Percentiles rank a stretch among this genome's conserved stretches.
These are phyloP conservation scores for Trypanosoma conorhini DNA, from an alignment of 208 protist species.

Conservation along the genomic window DNA sequence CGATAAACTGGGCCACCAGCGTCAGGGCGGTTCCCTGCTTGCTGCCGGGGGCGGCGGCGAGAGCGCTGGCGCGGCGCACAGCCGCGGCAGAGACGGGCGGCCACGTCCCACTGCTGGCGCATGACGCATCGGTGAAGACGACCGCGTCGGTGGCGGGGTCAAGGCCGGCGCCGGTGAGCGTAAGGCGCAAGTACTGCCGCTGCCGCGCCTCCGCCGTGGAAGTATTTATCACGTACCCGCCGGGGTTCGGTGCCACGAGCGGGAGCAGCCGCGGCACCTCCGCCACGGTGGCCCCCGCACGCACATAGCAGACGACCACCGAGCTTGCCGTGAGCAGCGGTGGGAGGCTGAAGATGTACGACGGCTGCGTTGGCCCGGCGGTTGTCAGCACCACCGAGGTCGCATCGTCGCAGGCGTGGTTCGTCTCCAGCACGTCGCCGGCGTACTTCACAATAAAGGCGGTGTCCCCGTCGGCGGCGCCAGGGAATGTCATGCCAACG, in stretches of 20 bases:
- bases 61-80: slow-evolving; percentile 39
- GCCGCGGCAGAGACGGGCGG: slow-evolving; percentile 25
- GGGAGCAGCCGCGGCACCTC: slow-evolving; percentile 81
- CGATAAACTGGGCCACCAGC: slow-evolving; percentile 75
- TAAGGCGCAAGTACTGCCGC: slow-evolving; percentile 81
- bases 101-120: slow-evolving; percentile 23
- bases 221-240: slow-evolving; percentile 65
- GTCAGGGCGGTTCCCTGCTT: slow-evolving; percentile 37
- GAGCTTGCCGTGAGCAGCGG: slow-evolving; percentile 27
- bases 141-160: slow-evolving; percentile 43
- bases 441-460: slow-evolving; percentile 76
- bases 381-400: slow-evolving; percentile 36
- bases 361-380: slow-evolving; percentile 42
- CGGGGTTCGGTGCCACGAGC: slow-evolving; percentile 60
- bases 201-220: slow-evolving; percentile 19
- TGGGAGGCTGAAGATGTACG: slow-evolving; percentile 61
- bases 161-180: slow-evolving; percentile 55
- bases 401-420: slow-evolving; percentile 70
- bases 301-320: slow-evolving; percentile 79
- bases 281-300: slow-evolving; percentile 64
- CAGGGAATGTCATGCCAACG: slow-evolving; percentile 57
- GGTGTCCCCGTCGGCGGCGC: slow-evolving; percentile 47
- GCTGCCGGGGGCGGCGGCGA: slow-evolving; percentile 25
- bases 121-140: slow-evolving; percentile 70
- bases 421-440: slow-evolving; percentile 36